phyloP scores from a whole-genome alignment of 371 early-diverging fungal genomes.

The Aphelidium insulamus region DNA sequence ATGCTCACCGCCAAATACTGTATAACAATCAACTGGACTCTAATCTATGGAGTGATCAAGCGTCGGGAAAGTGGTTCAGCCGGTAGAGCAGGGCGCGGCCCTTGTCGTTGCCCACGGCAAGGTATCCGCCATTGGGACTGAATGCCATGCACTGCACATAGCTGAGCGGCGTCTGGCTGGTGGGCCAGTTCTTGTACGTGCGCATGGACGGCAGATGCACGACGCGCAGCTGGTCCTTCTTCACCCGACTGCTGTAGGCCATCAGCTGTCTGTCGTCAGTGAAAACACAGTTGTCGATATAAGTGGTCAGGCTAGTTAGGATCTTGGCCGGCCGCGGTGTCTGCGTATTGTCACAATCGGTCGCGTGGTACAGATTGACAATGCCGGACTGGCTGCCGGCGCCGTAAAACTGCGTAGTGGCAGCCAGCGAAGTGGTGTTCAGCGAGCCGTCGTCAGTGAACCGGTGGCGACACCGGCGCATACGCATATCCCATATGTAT shows the following conservation, averaged over 20 bases:
- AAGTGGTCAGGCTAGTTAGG: conserved; percentile 60
- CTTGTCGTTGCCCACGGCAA: conserved; percentile 68
- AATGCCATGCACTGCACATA: conserved; percentile 49
- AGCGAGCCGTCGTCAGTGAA: conserved; percentile 65
- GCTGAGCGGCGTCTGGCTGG: conserved; percentile 46
- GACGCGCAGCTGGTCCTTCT: conserved; percentile 50
- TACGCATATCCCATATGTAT: conserved; percentile 43
- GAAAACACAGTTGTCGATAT: conserved; percentile 40
- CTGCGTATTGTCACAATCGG: conserved; percentile 10
- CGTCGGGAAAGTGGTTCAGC: conserved; percentile 41
- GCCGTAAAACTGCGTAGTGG: too few relatives aligned
- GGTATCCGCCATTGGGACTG: conserved; percentile 65
- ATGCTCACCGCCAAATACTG: too few relatives aligned
- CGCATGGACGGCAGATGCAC: conserved; percentile 50
- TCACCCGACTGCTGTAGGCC: conserved; percentile 37
- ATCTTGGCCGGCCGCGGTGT: conserved; percentile 47
- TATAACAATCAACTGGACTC: too few relatives aligned
- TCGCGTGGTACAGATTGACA: conserved; percentile 60
- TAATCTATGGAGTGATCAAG: too few relatives aligned
- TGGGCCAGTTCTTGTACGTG: conserved; percentile 84
- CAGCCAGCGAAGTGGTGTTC: conserved; percentile 35
- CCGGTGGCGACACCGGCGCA: conserved; percentile 36
- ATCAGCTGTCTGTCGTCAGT: conserved; percentile 64
- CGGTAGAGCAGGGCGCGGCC: conserved; percentile 67
- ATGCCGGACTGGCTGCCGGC: conserved; percentile 45